Conservation (phyloP, 2,329 filamentous ascomycete genomes). For the Mollisia scopiformis region DNA sequence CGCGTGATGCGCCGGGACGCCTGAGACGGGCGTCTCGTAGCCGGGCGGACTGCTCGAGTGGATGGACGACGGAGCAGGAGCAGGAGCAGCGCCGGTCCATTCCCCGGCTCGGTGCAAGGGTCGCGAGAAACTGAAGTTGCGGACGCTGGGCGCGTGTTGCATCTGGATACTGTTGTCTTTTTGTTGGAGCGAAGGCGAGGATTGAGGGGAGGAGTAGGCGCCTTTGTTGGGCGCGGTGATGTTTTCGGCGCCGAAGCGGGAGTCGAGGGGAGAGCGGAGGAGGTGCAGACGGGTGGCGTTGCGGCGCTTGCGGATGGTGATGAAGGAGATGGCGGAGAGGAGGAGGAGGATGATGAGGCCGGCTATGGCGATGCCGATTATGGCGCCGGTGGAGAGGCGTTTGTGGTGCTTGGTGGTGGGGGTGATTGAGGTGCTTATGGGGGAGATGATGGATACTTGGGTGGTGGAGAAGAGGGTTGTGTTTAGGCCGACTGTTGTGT, state of each 20-base stretch:
- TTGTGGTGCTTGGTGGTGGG: constrained; percentile 10
- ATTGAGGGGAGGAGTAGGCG: constrained; percentile 12
- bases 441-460: constrained; percentile 26
- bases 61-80: background rate
- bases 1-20: constrained; percentile 26
- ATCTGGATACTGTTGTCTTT: constrained; percentile 7
- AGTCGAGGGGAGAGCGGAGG: constrained; percentile 27
- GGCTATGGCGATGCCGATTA: constrained; percentile 33
- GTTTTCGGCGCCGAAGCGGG: constrained; percentile 31
- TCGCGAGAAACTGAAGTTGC: constrained; percentile 7
- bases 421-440: constrained; percentile 12
- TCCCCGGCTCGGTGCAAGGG: constrained; percentile 1
- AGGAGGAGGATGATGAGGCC: constrained; percentile 19
- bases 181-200: constrained; percentile 7
- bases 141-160: background rate
- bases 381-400: constrained; percentile 21
- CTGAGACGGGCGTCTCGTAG: constrained; percentile 2
- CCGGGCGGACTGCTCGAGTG: constrained; percentile 1
- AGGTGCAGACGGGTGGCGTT: constrained; percentile 7
- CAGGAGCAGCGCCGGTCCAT: background rate
- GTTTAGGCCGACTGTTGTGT: constrained; percentile 29
- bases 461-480: constrained; percentile 30
- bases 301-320: constrained; percentile 23
- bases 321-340: constrained; percentile 14
- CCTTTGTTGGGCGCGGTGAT: constrained; percentile 29